A percentile compares a stretch with the other conserved stretches of the same genome.
These are phyloP conservation scores for Eleusine indica DNA, from an alignment of 176 grass and related monocot genomes.

Conservation along the genomic window DNA sequence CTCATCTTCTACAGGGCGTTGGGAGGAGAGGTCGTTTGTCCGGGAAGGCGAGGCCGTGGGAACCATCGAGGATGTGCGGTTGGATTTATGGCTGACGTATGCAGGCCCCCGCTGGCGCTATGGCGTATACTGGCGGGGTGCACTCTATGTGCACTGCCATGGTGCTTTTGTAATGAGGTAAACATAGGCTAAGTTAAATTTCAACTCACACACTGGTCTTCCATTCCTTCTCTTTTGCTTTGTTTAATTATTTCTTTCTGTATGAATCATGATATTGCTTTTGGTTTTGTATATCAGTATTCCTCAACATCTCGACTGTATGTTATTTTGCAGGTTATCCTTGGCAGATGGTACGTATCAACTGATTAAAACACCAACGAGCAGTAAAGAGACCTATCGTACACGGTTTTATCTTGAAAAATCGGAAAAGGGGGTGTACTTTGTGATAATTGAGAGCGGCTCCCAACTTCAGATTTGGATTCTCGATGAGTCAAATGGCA, in stretches of 20 bases:
- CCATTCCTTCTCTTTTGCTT: background rate
- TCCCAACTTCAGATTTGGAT: background rate
- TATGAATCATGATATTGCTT: background rate
- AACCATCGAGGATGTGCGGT: background rate
- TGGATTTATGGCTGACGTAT: background rate
- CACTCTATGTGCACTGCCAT: conserved; percentile 1
- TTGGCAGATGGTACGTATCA: background rate
- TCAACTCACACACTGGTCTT: too few species aligned
- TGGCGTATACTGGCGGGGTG: background rate
- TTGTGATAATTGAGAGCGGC: background rate
- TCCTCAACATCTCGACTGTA: background rate
- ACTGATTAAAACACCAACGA: background rate
- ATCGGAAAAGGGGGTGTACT: conserved; percentile 14
- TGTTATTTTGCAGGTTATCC: background rate
- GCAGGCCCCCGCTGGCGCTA: background rate
- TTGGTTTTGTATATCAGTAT: background rate
- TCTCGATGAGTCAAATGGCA: background rate
- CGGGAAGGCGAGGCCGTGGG: background rate
- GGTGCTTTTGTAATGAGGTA: conserved; percentile 7
- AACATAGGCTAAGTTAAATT: too few species aligned
- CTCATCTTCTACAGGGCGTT: background rate
- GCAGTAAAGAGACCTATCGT: background rate
- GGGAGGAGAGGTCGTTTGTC: conserved; percentile 13
- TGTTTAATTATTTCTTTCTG: background rate
- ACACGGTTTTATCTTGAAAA: background rate